These are phyloP conservation scores for Entrophospora sp. DNA, from an alignment of 192 early-diverging fungal genomes.

Conservation along the genomic window DNA sequence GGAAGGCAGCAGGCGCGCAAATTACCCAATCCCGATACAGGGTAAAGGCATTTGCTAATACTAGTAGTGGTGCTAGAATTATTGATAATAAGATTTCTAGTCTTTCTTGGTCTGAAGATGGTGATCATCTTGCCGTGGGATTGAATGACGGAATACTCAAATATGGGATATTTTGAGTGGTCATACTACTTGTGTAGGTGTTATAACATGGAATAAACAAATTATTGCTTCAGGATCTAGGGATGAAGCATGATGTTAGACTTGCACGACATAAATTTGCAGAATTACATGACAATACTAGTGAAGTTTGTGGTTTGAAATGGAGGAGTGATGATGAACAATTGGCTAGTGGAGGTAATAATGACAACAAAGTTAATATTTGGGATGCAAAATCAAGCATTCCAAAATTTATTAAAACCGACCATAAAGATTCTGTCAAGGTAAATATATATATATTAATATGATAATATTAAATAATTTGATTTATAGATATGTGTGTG, in stretches of 20 bases:
- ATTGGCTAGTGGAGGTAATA: too few species aligned
- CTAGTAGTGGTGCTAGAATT: slow-evolving; percentile 30
- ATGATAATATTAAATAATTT: background rate
- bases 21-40: slow-evolving; percentile 42
- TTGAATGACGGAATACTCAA: too few species aligned
- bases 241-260: slow-evolving; percentile 87
- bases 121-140: too few species aligned
- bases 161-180: slow-evolving; percentile 80
- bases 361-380: slow-evolving; percentile 82
- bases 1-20: slow-evolving; percentile 28
- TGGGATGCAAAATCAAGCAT: slow-evolving; percentile 79
- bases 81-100: slow-evolving; percentile 70
- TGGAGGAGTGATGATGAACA: too few species aligned
- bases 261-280: slow-evolving; percentile 70
- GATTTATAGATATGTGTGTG: too few species aligned
- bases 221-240: too few species aligned
- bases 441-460: slow-evolving; percentile 54
- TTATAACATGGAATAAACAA: too few species aligned
- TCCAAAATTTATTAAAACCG: slow-evolving; percentile 51
- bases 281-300: slow-evolving; percentile 59
- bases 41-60: slow-evolving; percentile 35
- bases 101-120: too few species aligned
- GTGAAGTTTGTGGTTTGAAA: slow-evolving; percentile 77
- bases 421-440: slow-evolving; percentile 86
- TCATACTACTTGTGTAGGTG: too few species aligned